Base-by-base conservation (phyloP, 139 green algal genomes). In the Bryopsis sp. region DNA sequence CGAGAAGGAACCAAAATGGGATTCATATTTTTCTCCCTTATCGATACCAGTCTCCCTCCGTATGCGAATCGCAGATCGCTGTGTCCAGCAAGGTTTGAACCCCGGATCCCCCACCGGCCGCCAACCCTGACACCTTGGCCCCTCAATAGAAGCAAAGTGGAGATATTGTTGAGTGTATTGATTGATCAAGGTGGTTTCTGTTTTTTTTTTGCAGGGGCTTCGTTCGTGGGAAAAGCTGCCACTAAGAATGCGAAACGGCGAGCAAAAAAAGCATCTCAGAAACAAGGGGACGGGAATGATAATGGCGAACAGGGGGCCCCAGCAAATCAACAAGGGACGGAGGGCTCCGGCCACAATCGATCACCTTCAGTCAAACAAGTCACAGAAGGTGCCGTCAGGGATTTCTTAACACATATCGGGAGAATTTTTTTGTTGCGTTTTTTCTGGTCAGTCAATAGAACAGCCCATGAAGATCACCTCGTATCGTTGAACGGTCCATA, bases 241-340 rank as follows among this genome's bases (percentile, higher is more conserved):
- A 43, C 66, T 22, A 50, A 59, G 35, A 72, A 63, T 72, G 48
- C 47, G 3, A 65, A 48, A 47, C 8, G 48, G 26, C 46, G 47
- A 22, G 48, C 47, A 5, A 65, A 64, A 32, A 65, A 47, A n/a
- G 15, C 19, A 11, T 59, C 19, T 59, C 46, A 64, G 35, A 43
- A 50, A 69, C 22, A 26, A 7, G 47, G 34, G 4, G n/a, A 68
- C 24, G 4, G 22, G 22, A 3, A n/a, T 29, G 37, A 29, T 31
- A 5, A 34, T 36, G 19, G 3, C 35, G 38, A 69, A 67, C 35
- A 35, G 34, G n/a, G n/a, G n/a, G n/a, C n/a, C n/a, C n/a, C n/a
- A n/a, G n/a, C n/a, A n/a, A n/a, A n/a, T n/a, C n/a, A n/a, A n/a
- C n/a, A n/a, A n/a, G n/a, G n/a, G n/a, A n/a, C n/a, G n/a, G n/a